Evolutionary conservation across 331 rosid species (phyloP).

Genomic region (Quercus lobata): DNA sequence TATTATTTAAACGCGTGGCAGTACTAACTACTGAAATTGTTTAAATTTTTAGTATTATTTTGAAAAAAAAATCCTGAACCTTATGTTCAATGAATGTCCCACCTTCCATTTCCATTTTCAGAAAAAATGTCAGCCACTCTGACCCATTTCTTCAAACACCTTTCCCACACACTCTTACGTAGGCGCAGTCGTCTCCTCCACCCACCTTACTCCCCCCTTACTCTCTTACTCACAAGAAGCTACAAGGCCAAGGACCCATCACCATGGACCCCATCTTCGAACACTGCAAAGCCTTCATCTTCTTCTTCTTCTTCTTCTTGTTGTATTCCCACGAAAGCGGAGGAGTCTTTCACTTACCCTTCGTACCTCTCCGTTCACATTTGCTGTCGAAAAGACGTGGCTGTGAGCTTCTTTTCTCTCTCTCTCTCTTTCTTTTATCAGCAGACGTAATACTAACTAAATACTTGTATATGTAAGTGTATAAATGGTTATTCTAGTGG

Average conservation of each 20-base stretch:
- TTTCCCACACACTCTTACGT: constrained; percentile 26
- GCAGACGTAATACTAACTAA: no score
- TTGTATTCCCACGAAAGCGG: background rate
- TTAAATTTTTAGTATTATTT: no score
- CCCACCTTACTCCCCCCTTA: constrained; percentile 10
- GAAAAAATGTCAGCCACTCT: constrained; percentile 30
- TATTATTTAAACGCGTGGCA: no score
- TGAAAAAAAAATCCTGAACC: no score
- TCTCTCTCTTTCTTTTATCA: background rate
- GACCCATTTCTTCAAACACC: constrained; percentile 41
- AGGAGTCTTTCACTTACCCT: constrained; percentile 28
- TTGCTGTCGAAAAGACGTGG: constrained; percentile 57
- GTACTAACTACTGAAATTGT: no score
- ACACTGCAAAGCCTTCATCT: constrained; percentile 27
- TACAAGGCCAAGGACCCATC: constrained; percentile 16
- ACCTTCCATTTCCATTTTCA: no score
- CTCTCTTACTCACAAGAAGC: constrained; percentile 18
- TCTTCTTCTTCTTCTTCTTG: constrained; percentile 29
- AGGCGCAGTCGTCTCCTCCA: constrained; percentile 27
- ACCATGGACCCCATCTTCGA: constrained; percentile 7
- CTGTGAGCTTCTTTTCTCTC: constrained; percentile 45
- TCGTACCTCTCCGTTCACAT: constrained; percentile 60
- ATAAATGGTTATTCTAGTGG: no score
- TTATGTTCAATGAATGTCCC: background rate
- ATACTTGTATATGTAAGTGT: no score